Evolutionary conservation across 352 stramenopile species (phyloP).

Genomic region (Phytopythium sindhum): DNA sequence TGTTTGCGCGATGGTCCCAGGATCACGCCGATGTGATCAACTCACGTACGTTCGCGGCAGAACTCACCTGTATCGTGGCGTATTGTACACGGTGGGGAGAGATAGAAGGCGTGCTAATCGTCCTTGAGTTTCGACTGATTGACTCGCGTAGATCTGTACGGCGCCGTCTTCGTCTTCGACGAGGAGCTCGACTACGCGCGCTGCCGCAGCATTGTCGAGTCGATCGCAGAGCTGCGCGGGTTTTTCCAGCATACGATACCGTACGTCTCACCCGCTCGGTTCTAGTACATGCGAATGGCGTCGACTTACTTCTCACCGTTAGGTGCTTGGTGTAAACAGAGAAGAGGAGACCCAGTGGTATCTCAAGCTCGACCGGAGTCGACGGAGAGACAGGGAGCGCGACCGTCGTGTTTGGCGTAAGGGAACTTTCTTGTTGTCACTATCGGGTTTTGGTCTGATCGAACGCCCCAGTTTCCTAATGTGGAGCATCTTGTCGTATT

Average conservation of each 20-base stretch:
- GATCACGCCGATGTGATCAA: constrained; percentile 14
- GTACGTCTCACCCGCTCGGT: constrained; percentile 14
- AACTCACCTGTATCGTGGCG: too few species aligned
- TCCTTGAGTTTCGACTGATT: neutral
- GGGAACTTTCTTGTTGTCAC: neutral
- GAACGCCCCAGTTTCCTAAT: neutral
- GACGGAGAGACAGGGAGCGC: neutral
- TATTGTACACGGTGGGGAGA: too few species aligned
- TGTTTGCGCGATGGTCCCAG: constrained; percentile 40
- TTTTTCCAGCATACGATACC: constrained; percentile 32
- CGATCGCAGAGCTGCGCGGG: constrained; percentile 23
- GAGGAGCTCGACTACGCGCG: constrained; percentile 54
- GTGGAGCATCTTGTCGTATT: neutral
- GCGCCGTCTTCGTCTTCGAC: constrained; percentile 64
- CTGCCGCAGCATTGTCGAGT: constrained; percentile 55
- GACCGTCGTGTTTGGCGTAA: neutral
- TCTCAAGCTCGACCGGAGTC: constrained; percentile 10
- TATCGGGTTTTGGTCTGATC: neutral
- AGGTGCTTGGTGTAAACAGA: constrained; percentile 10
- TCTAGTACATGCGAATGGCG: neutral
- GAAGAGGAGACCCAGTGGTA: constrained; percentile 19
- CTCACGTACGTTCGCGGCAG: constrained; percentile 27
- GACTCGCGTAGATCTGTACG: constrained; percentile 44
- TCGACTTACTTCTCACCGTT: constrained; percentile 2
- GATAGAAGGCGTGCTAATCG: neutral